Percentiles rank a stretch among this genome's conserved stretches.
These are phyloP conservation scores for Picochlorum costavermella DNA, from an alignment of 139 green algal species.

Conservation along the genomic window DNA sequence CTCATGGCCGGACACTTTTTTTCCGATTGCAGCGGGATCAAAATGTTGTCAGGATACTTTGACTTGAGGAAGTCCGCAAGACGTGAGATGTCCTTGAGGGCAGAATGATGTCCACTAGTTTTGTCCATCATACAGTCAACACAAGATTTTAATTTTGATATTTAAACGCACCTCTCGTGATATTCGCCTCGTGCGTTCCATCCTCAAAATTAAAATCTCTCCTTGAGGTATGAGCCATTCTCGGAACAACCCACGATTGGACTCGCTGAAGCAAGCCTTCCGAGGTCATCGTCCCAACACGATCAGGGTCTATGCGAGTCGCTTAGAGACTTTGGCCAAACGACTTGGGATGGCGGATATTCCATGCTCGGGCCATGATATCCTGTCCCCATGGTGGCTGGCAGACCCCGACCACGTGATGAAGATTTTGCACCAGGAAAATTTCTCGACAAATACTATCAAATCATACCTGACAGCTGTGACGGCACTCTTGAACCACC, in stretches of 20 bases:
- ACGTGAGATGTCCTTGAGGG: not conserved
- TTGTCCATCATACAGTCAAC: not conserved
- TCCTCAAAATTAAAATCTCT: constrained; percentile 4
- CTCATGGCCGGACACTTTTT: not conserved
- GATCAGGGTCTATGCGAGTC: too few relatives aligned
- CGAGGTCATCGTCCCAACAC: too few relatives aligned
- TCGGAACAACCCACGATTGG: constrained; percentile 1
- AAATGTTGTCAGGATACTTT: constrained; percentile 1
- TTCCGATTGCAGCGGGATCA: constrained; percentile 1
- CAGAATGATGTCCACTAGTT: not conserved
- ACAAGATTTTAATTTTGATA: constrained; percentile 7
- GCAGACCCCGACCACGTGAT: not conserved
- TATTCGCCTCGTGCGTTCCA: not conserved
- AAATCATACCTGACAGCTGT: constrained; percentile 2
- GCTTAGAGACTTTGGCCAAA: not conserved
- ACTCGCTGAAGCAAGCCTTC: too few relatives aligned
- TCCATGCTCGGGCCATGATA: constrained; percentile 1
- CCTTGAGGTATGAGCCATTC: not conserved
- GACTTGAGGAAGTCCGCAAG: not conserved
- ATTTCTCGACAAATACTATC: not conserved
- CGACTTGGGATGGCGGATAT: not conserved
- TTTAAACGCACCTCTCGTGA: not conserved
- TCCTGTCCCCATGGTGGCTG: constrained; percentile 1
- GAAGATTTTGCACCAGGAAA: constrained; percentile 2
- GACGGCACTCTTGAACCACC: not conserved